phyloP scores from a whole-genome alignment of 2,329 filamentous ascomycete genomes.

The Samsoniella hepiali region DNA sequence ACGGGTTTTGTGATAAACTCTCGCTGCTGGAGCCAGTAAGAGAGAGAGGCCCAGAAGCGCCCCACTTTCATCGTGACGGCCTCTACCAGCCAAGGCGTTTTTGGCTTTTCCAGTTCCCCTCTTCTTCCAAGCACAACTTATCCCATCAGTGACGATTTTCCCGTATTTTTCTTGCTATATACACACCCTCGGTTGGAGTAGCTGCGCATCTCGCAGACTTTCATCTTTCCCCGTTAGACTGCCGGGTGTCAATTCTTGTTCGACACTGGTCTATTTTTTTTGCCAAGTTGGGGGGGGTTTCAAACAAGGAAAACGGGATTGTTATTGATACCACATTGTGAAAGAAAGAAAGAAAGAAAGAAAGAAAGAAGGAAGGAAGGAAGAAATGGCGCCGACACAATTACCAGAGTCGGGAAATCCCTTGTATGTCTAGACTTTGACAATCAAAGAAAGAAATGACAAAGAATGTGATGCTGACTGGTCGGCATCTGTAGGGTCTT shows the following conservation, averaged over 20 bases:
- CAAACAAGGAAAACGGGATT: too few relatives aligned
- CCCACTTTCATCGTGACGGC: background rate
- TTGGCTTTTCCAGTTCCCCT: background rate
- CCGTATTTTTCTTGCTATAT: background rate
- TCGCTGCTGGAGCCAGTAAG: background rate
- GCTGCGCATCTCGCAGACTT: too few relatives aligned
- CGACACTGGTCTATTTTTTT: too few relatives aligned
- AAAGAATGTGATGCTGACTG: background rate
- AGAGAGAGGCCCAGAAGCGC: background rate
- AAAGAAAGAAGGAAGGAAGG: background rate
- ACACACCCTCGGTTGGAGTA: background rate
- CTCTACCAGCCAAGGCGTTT: background rate
- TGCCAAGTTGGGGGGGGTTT: background rate
- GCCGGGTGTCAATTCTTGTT: background rate
- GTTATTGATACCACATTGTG: background rate
- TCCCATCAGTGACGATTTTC: background rate
- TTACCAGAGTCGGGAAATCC: slow-evolving; percentile 47
- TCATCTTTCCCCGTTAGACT: background rate
- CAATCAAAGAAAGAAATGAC: slow-evolving; percentile 15
- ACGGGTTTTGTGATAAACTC: background rate
- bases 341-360: too few relatives aligned
- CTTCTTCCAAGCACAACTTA: background rate
- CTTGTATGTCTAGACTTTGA: slow-evolving; percentile 36
- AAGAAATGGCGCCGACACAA: slow-evolving; percentile 42
- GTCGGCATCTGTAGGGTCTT: slow-evolving; percentile 44